Percentiles rank a stretch among this genome's conserved stretches.
Conservation (phyloP, 2,329 filamentous ascomycete species). For the Epichloe gansuensis region DNA sequence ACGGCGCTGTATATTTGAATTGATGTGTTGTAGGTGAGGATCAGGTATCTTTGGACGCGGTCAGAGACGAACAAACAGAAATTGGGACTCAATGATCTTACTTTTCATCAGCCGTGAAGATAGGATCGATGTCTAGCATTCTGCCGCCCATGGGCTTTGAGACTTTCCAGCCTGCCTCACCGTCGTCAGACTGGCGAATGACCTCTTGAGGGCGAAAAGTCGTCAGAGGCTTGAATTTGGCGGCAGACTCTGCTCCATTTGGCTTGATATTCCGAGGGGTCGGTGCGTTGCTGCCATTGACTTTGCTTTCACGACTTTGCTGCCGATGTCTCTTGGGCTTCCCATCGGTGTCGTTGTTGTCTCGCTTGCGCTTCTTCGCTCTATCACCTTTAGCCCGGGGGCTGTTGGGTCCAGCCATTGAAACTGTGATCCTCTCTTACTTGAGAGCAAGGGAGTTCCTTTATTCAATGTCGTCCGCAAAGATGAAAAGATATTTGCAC, state of each 20-base stretch:
- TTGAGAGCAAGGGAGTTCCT: not conserved
- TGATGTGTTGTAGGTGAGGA: constrained; percentile 61
- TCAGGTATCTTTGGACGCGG: constrained; percentile 44
- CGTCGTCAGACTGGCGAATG: constrained; percentile 16
- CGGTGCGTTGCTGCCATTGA: constrained; percentile 11
- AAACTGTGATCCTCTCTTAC: constrained; percentile 4
- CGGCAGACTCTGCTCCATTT: constrained; percentile 1
- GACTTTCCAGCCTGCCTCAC: constrained; percentile 39
- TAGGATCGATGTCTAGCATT: constrained; percentile 51
- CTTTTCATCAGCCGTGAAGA: constrained; percentile 49
- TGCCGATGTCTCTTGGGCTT: constrained; percentile 29
- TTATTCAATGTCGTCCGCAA: not conserved
- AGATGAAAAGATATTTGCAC: constrained; percentile 3
- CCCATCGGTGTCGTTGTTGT: constrained; percentile 27
- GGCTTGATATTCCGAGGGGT: constrained; percentile 1
- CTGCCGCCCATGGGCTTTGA: constrained; percentile 53
- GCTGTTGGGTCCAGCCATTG: constrained; percentile 23
- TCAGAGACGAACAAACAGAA: not conserved
- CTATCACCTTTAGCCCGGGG: constrained; percentile 22
- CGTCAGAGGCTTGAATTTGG: constrained; percentile 3
- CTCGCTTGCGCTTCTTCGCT: constrained; percentile 35
- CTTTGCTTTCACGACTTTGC: constrained; percentile 17
- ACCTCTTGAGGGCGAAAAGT: constrained; percentile 13
- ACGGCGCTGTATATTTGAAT: constrained; percentile 70
- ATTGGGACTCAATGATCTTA: constrained; percentile 22